These are phyloP conservation scores for Plenodomus tracheiphilus DNA, from an alignment of 2,329 filamentous ascomycete genomes.

Conservation along the genomic window DNA sequence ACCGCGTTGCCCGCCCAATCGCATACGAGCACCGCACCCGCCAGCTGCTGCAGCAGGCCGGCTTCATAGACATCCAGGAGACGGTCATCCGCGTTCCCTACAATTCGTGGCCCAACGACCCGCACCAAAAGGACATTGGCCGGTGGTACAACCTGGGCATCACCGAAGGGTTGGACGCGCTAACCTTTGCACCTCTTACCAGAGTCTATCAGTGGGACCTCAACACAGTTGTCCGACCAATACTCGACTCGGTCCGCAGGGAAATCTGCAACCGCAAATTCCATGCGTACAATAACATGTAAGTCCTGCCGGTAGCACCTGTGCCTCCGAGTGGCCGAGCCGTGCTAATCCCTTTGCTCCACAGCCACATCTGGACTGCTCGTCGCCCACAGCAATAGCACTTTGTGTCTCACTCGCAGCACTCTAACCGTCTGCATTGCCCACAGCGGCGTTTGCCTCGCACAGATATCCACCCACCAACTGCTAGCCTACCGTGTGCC, in stretches of 20 bases:
- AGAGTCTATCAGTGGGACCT: constrained; percentile 64
- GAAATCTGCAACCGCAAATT: constrained; percentile 71
- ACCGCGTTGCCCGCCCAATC: constrained; percentile 66
- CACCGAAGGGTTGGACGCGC: constrained; percentile 70
- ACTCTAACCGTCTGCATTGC: constrained; percentile 14
- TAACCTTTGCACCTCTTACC: constrained; percentile 74
- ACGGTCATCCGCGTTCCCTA: constrained; percentile 70
- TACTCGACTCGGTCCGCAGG: constrained; percentile 65
- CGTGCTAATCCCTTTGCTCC: constrained; percentile 37
- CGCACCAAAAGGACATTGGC: constrained; percentile 68
- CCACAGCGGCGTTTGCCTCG: constrained; percentile 13
- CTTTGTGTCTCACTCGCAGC: constrained; percentile 14
- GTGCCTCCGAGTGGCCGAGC: constrained; percentile 24
- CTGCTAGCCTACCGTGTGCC: constrained; percentile 5
- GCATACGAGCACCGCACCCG: constrained; percentile 65
- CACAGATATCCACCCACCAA: constrained; percentile 9
- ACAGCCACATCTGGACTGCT: constrained; percentile 54
- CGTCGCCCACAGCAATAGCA: constrained; percentile 48
- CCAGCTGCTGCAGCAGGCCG: constrained; percentile 66
- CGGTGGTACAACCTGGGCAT: constrained; percentile 84
- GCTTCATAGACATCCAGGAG: constrained; percentile 80
- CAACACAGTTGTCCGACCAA: constrained; percentile 62
- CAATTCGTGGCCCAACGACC: constrained; percentile 71
- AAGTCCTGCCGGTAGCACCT: constrained; percentile 50
- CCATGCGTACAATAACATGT: constrained; percentile 77